A percentile compares a stretch with the other conserved stretches of the same genome.
Conservation (phyloP, 139 green algal genomes). For the Coelastrella sp. region DNA sequence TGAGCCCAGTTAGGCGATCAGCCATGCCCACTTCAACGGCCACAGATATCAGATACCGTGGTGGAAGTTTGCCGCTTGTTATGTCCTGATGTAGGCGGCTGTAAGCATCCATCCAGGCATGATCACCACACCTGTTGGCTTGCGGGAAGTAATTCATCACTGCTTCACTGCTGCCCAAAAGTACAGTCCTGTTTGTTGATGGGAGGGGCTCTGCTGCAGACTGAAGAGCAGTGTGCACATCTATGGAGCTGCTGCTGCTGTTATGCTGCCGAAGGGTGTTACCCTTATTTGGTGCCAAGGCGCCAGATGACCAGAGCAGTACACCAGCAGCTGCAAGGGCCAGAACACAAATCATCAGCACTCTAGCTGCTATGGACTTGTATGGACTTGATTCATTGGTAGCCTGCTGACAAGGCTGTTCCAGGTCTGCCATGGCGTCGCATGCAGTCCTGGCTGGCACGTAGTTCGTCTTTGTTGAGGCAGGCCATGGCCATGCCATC, state of each 20-base stretch:
- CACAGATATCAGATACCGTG: not conserved
- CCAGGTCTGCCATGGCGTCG: no score
- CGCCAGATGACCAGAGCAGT: not conserved
- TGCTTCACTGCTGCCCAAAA: not conserved
- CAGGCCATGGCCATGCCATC: no score
- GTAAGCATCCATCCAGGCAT: not conserved
- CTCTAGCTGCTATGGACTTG: no score
- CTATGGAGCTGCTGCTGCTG: not conserved
- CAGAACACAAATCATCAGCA: not conserved
- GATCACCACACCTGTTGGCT: not conserved
- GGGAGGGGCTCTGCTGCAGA: not conserved
- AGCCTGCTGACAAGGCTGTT: no score
- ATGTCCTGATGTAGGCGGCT: not conserved
- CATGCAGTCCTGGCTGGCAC: no score
- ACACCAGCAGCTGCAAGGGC: not conserved
- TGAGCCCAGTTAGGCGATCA: conserved; percentile 28
- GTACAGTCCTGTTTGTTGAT: not conserved
- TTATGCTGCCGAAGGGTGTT: not conserved
- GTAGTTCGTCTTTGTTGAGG: no score
- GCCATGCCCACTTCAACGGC: not conserved
- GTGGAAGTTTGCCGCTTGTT: not conserved
- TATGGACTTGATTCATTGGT: no score
- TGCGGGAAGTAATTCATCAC: not conserved
- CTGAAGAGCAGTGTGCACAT: not conserved
- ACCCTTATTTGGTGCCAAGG: no score